These are phyloP conservation scores for Ogataea henricii DNA, from an alignment of 805 yeast genomes.

Conservation along the genomic window DNA sequence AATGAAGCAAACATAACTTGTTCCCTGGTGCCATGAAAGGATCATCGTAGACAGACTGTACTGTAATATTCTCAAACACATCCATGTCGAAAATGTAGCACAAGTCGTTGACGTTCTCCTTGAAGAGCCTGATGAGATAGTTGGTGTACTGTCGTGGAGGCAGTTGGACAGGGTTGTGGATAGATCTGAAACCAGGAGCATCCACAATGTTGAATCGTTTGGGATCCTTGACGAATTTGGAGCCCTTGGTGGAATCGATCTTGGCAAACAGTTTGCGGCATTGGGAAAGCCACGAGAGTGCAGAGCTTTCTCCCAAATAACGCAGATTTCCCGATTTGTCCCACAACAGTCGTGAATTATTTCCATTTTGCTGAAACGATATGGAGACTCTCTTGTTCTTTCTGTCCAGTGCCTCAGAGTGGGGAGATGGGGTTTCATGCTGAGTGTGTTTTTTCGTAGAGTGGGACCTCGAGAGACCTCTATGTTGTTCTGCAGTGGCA, in stretches of 20 bases:
- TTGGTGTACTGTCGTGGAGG: constrained; percentile 36
- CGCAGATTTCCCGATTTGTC: constrained; percentile 40
- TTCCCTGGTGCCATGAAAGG: constrained; percentile 31
- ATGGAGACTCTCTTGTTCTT: constrained; percentile 1
- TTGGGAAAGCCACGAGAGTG: constrained; percentile 43
- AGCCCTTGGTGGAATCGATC: constrained; percentile 20
- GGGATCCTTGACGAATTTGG: constrained; percentile 42
- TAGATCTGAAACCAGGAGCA: constrained; percentile 32
- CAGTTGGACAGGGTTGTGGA: constrained; percentile 26
- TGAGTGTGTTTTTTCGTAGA: too few species aligned
- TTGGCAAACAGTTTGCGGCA: constrained; percentile 40
- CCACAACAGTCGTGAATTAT: constrained; percentile 33
- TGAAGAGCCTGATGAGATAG: constrained; percentile 36
- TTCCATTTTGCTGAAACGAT: constrained; percentile 22
- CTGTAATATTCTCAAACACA: constrained; percentile 32
- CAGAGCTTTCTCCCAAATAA: constrained; percentile 45
- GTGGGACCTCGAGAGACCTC: too few species aligned
- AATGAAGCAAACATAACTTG: constrained; percentile 38
- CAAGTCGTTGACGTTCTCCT: constrained; percentile 42
- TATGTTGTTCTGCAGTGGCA: background rate
- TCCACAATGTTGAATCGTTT: constrained; percentile 40
- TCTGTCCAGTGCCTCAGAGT: background rate
- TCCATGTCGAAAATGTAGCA: constrained; percentile 42
- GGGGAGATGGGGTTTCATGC: too few species aligned
- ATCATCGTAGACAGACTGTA: constrained; percentile 35